Conservation (phyloP, 805 yeast species). For the Ogataea trehaloabstinens region DNA sequence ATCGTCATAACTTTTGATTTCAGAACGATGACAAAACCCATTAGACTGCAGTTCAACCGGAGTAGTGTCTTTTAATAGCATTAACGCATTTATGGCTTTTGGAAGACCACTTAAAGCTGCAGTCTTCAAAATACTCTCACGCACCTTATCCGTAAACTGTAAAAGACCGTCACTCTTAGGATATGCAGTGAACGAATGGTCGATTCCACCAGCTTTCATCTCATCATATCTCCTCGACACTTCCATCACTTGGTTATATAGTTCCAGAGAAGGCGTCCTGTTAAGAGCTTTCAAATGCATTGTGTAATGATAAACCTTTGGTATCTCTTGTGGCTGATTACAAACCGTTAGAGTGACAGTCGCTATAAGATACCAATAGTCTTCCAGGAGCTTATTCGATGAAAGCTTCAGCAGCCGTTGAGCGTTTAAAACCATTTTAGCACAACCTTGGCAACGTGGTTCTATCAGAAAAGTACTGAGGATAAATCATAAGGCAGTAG, state of each 20-base stretch:
- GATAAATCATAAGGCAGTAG: too few relatives aligned
- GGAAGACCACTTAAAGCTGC: conserved; percentile 84
- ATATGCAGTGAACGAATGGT: conserved; percentile 18
- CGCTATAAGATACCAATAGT: conserved; percentile 75
- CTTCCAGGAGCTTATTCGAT: conserved; percentile 50
- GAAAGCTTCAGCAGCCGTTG: conserved; percentile 54
- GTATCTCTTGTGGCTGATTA: conserved; percentile 79
- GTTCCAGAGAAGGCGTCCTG: conserved; percentile 13
- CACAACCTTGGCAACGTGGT: neutral
- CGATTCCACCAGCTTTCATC: conserved; percentile 16
- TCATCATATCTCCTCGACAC: conserved; percentile 28
- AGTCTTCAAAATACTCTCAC: conserved; percentile 78
- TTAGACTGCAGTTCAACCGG: conserved; percentile 46
- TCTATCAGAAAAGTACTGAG: neutral
- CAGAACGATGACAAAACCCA: conserved; percentile 13
- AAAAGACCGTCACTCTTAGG: neutral
- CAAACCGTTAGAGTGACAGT: conserved; percentile 80
- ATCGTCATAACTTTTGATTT: conserved; percentile 15
- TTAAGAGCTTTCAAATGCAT: conserved; percentile 28
- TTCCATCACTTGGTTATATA: conserved; percentile 12
- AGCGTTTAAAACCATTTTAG: conserved; percentile 42
- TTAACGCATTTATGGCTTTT: conserved; percentile 76
- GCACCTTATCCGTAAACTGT: conserved; percentile 45
- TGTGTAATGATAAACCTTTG: conserved; percentile 71
- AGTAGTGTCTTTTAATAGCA: conserved; percentile 59